phyloP scores from a whole-genome alignment of 176 grass and related monocot genomes.

The Aegilops sharonensis region DNA sequence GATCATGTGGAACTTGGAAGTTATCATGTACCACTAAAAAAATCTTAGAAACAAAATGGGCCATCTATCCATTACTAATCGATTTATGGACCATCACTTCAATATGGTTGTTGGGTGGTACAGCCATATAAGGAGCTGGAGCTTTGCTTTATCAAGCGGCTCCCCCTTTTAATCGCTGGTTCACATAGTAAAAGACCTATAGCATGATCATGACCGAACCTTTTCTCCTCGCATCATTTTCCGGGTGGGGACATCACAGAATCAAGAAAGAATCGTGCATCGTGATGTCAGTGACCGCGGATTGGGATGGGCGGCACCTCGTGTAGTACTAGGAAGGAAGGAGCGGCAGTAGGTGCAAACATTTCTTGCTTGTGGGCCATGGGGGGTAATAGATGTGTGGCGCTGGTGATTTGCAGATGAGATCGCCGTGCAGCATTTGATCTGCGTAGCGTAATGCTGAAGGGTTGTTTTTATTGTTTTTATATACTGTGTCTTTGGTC shows the following conservation, averaged over 20 bases:
- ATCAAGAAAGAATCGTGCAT: constrained; percentile 24
- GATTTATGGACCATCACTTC: not conserved
- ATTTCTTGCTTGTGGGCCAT: constrained; percentile 30
- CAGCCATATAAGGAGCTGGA: constrained; percentile 13
- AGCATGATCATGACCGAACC: not conserved
- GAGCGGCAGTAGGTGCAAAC: constrained; percentile 17
- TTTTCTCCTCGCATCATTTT: constrained; percentile 40
- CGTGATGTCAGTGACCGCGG: constrained; percentile 18
- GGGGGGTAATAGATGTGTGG: not conserved
- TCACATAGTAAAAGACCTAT: constrained; percentile 1
- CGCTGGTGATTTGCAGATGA: not conserved
- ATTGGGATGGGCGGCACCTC: not conserved
- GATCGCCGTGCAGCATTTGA: not conserved
- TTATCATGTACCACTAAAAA: not conserved
- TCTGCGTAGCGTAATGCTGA: not conserved
- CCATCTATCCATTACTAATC: not conserved
- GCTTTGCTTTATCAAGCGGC: not conserved
- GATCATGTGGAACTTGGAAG: not conserved
- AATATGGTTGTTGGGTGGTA: constrained; percentile 8
- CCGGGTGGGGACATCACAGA: not conserved
- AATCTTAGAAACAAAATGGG: constrained; percentile 7
- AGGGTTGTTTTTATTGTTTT: not conserved
- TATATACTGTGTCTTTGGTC: not conserved
- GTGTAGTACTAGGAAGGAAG: not conserved
- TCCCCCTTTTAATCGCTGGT: not conserved